Evolutionary conservation across 768 basidiomycete species (phyloP).

Genomic region (Brasilioporus rufonigricans): DNA sequence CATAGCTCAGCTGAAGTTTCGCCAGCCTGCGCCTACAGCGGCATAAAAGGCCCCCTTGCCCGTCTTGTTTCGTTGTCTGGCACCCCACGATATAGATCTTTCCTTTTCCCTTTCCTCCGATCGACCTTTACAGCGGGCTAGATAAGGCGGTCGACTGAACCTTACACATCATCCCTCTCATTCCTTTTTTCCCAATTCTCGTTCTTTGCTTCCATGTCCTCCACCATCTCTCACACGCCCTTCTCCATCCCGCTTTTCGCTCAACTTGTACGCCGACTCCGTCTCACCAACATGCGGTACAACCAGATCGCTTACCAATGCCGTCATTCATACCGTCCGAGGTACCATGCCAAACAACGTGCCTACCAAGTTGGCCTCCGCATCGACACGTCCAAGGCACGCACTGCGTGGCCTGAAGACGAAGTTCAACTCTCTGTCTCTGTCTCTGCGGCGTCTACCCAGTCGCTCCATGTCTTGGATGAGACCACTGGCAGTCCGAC

Average conservation of each 20-base stretch:
- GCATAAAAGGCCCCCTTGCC: slow-evolving; percentile 17
- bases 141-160: not conserved
- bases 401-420: slow-evolving; percentile 33
- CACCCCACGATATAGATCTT: slow-evolving; percentile 5
- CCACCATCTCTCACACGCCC: slow-evolving; percentile 9
- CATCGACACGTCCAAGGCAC: slow-evolving; percentile 43
- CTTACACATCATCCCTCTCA: not conserved
- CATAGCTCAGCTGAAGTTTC: not conserved
- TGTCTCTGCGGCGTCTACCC: slow-evolving; percentile 29
- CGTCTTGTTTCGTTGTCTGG: slow-evolving; percentile 11
- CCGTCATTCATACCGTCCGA: slow-evolving; percentile 36
- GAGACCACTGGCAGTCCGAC: not conserved
- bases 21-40: not conserved
- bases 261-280: slow-evolving; percentile 42
- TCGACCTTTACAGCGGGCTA: slow-evolving; percentile 1
- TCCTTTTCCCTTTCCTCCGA: not conserved
- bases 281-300: slow-evolving; percentile 43
- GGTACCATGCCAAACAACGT: slow-evolving; percentile 47
- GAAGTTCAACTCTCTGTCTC: slow-evolving; percentile 28
- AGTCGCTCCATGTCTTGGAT: not conserved
- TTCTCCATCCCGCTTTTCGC: slow-evolving; percentile 25
- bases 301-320: slow-evolving; percentile 35
- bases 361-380: slow-evolving; percentile 44
- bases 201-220: not conserved
- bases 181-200: not conserved